Evolutionary conservation across 768 basidiomycete species (phyloP), one percentile per base, ranked within the genome.

Genomic region (Panus rudis): DNA sequence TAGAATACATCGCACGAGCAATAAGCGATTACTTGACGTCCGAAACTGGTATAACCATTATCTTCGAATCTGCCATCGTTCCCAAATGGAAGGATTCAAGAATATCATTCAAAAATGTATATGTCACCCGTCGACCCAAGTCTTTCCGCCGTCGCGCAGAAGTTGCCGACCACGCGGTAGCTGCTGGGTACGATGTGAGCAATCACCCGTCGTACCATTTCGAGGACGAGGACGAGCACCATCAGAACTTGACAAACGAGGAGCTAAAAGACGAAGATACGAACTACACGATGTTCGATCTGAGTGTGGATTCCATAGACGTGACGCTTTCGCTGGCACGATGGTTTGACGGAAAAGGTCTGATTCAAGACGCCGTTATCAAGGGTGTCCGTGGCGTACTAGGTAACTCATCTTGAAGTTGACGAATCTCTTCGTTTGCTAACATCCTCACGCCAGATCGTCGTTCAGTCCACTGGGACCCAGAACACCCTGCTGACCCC

Each of bases 41-140:
- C 1, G 87, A 92, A 59, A 96, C 93, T 0, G 96, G 96, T 2
- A 81, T 94, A 31, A 92, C 82, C 12, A 82, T 99, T 52, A 87
- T 94, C 41, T 97, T 97, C 60, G 96, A 99, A 63, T 92, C 89
- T 4, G 96, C 96, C 23, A 93, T 98, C 53, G 93, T 98, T 8
- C 94, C 96, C 3, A 92, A 91, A 61, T 96, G 93, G 92, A 88
- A 91, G 49, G 90, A 93, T 55, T 93, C 92, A 8, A 83, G 85
- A 12, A 84, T 99, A 42, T 92, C 92, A 0, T 94, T 99, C 75
- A 91, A 91, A 60, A 96, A 97, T 52, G 93, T 98, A 33, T 98
- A 88, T 54, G 72, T 99, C 35, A 93, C 92, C 19, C 81, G 91
- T 8, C 75, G 91, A 4, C 85, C 89, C 2, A 45, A 51, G 13